Percentiles rank a stretch among this genome's conserved stretches.
Evolutionary conservation across 768 basidiomycete species (phyloP).

Genomic region (Ramaria rubella): DNA sequence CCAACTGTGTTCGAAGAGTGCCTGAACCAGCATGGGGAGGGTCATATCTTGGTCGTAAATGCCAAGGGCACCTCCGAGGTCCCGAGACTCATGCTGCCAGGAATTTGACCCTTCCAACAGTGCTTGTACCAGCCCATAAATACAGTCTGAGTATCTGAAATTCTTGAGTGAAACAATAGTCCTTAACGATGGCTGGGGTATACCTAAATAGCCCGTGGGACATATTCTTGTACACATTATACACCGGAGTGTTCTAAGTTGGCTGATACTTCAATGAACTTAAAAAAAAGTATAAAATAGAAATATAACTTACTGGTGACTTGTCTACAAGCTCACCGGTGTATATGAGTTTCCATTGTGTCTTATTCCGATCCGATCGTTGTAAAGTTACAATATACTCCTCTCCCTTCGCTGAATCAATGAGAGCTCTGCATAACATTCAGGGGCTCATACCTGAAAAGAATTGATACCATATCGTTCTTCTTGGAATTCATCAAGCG

Average conservation of each 20-base stretch:
- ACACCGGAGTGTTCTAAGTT: no score
- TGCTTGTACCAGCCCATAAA: no score
- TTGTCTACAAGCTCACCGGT: not conserved
- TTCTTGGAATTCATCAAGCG: not conserved
- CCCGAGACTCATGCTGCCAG: not conserved
- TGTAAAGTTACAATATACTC: not conserved
- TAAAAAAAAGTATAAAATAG: not conserved
- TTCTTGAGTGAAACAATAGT: no score
- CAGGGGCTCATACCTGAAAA: not conserved
- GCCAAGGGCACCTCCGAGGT: not conserved
- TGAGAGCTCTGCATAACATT: not conserved
- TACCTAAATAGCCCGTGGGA: no score
- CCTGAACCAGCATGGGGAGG: not conserved
- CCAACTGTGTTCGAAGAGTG: not conserved
- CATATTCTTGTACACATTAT: no score
- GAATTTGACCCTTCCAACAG: no score
- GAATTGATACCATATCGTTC: not conserved
- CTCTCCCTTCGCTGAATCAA: no score
- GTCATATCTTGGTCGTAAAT: not conserved
- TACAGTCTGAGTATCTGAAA: no score
- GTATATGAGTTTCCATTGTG: not conserved
- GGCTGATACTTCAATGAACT: not conserved
- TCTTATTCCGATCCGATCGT: not conserved
- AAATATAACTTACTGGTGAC: not conserved
- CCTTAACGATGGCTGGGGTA: no score